Evolutionary conservation across 2,329 filamentous ascomycete genomes (phyloP).

Genomic region (Phialocephala sp.): DNA sequence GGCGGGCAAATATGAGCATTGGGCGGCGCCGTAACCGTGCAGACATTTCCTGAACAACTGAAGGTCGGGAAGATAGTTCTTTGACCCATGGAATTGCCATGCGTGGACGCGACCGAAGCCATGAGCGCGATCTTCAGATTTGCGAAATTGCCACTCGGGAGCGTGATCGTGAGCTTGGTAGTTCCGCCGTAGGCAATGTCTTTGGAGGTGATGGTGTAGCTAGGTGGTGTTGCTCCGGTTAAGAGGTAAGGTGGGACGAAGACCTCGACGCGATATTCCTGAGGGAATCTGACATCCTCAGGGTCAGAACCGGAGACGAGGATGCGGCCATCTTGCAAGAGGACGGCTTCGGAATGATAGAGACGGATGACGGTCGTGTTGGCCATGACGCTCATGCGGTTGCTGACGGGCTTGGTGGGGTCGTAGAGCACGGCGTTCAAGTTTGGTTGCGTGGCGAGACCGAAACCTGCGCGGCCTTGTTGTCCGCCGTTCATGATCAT

Average conservation of each 20-base stretch:
- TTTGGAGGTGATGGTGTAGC: conserved; percentile 56
- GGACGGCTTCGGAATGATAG: conserved; percentile 69
- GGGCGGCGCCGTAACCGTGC: conserved; percentile 63
- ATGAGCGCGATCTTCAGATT: conserved; percentile 31
- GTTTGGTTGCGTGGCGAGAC: conserved; percentile 62
- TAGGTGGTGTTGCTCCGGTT: conserved; percentile 55
- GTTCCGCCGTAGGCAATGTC: conserved; percentile 55
- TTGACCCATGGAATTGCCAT: conserved; percentile 72
- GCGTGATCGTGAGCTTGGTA: conserved; percentile 16
- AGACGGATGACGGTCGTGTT: conserved; percentile 68
- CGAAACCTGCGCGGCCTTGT: conserved; percentile 66
- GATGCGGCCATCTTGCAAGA: conserved; percentile 67
- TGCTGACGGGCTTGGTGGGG: conserved; percentile 57
- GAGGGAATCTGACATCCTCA: conserved; percentile 55
- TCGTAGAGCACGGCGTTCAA: conserved; percentile 68
- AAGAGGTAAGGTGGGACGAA: conserved; percentile 68
- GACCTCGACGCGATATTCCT: conserved; percentile 70
- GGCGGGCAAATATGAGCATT: conserved; percentile 61
- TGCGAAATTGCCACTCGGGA: conserved; percentile 24
- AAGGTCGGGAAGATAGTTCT: conserved; percentile 66
- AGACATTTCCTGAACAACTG: conserved; percentile 42
- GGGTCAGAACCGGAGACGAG: conserved; percentile 64
- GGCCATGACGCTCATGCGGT: conserved; percentile 66
- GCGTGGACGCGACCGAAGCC: conserved; percentile 55
- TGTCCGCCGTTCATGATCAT: conserved; percentile 66